Evolutionary conservation across 1,284 basidiomycete genomes (phyloP).

Genomic region (Pterulicium gracile): DNA sequence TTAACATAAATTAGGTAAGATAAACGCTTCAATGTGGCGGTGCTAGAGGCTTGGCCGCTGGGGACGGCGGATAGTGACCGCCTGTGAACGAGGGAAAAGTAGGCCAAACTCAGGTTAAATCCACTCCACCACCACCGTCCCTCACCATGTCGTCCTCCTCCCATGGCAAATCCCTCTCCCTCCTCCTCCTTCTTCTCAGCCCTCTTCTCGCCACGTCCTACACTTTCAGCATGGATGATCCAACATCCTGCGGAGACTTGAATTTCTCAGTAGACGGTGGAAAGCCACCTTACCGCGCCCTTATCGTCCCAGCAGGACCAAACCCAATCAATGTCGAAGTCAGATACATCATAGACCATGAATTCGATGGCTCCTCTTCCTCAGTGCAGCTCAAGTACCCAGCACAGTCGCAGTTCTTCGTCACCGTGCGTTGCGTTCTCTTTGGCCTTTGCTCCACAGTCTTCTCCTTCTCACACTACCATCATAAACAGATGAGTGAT

Average conservation of each 20-base stretch:
- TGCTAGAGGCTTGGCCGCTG: too few relatives aligned
- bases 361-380: slow-evolving; percentile 33
- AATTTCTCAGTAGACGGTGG: slow-evolving; percentile 43
- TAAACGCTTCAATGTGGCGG: too few relatives aligned
- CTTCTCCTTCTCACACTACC: slow-evolving; percentile 4
- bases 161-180: too few relatives aligned
- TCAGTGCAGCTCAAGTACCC: slow-evolving; percentile 51
- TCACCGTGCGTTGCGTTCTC: slow-evolving; percentile 45
- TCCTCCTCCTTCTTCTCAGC: slow-evolving; percentile 18
- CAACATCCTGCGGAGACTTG: slow-evolving; percentile 55
- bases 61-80: too few relatives aligned
- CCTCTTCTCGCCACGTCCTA: slow-evolving; percentile 31
- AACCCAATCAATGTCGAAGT: slow-evolving; percentile 54
- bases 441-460: slow-evolving; percentile 7
- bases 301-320: slow-evolving; percentile 58
- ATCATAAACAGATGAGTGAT: slow-evolving; percentile 51
- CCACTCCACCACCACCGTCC: slow-evolving; percentile 11
- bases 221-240: slow-evolving; percentile 49
- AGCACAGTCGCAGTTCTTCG: slow-evolving; percentile 56
- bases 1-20: too few relatives aligned
- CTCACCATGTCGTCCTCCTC: slow-evolving; percentile 13
- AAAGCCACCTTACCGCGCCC: slow-evolving; percentile 49
- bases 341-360: slow-evolving; percentile 44
- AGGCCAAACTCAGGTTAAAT: too few relatives aligned
- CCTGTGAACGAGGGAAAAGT: too few relatives aligned